phyloP scores from a whole-genome alignment of 805 yeast genomes.

The Wickerhamiella hasegawae region DNA sequence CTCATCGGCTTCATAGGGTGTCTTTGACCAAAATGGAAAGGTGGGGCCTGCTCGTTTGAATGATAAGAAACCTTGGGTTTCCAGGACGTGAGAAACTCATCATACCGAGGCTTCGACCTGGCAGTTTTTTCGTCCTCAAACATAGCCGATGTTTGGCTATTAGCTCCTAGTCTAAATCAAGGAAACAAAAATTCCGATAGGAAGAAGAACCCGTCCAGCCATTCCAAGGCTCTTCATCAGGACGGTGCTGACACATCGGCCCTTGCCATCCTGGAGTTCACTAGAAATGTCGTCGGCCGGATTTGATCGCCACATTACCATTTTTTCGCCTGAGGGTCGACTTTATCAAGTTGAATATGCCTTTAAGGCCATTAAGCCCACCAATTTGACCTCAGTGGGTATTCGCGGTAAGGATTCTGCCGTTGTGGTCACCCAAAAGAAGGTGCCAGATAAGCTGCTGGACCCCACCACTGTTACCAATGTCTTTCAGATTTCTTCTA shows the following conservation, averaged over 20 bases:
- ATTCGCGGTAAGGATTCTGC: constrained; percentile 75
- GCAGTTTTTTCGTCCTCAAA: constrained; percentile 5
- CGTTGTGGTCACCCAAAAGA: constrained; percentile 84
- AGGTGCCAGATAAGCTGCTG: constrained; percentile 85
- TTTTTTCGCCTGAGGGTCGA: constrained; percentile 97
- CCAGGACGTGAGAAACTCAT: constrained; percentile 20
- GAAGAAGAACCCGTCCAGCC: too few relatives aligned
- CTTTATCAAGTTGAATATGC: constrained; percentile 97
- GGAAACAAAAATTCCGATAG: too few relatives aligned
- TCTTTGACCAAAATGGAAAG: constrained; percentile 66
- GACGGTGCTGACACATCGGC: background rate
- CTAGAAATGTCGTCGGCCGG: constrained; percentile 42
- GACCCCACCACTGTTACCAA: constrained; percentile 80
- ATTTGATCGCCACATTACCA: constrained; percentile 95
- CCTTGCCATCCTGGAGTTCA: background rate
- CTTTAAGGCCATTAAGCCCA: constrained; percentile 86
- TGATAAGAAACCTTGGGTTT: constrained; percentile 62
- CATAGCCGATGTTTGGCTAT: too few relatives aligned
- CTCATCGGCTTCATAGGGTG: constrained; percentile 99
- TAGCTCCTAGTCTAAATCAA: too few relatives aligned
- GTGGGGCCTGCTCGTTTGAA: constrained; percentile 63
- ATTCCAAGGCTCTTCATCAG: background rate
- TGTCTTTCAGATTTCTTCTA: constrained; percentile 64
- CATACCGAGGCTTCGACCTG: constrained; percentile 31
- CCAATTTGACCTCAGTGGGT: constrained; percentile 80